Percentiles rank a stretch among this genome's conserved stretches.
Conservation (phyloP, 371 early-diverging fungal genomes). For the Nematocida sp. region DNA sequence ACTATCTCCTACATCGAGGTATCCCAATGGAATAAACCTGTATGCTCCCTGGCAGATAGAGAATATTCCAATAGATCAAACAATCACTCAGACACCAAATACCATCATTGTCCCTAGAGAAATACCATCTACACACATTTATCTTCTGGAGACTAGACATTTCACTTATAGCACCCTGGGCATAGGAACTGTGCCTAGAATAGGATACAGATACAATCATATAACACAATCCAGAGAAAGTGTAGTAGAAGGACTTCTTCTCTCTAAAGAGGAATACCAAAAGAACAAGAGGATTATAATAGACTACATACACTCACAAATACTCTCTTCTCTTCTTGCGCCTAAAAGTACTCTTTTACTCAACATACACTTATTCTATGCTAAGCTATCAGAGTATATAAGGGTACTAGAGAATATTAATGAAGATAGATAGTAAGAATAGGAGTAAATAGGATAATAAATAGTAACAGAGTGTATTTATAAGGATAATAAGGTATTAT, state of each 20-base stretch:
- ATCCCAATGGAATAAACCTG: slow-evolving; percentile 2
- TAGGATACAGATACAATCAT: slow-evolving; percentile 27
- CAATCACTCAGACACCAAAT: not conserved
- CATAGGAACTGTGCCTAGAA: not conserved
- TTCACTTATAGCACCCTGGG: not conserved
- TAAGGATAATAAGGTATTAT: not conserved
- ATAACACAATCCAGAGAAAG: not conserved
- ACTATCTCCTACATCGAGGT: not conserved
- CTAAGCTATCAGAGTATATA: not conserved
- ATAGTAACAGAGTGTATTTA: no score
- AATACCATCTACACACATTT: slow-evolving; percentile 1
- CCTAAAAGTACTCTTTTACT: slow-evolving; percentile 14
- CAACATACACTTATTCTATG: slow-evolving; percentile 12
- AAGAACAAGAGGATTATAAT: not conserved
- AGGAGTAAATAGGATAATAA: no score
- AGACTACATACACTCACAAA: not conserved
- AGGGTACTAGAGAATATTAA: slow-evolving; percentile 9
- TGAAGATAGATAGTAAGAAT: not conserved
- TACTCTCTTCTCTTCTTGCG: not conserved
- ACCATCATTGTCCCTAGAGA: not conserved
- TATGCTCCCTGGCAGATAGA: slow-evolving; percentile 49
- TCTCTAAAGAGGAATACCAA: not conserved
- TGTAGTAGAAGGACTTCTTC: slow-evolving; percentile 8
- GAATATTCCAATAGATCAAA: not conserved
- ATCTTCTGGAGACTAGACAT: slow-evolving; percentile 20